Evolutionary conservation across 2,329 filamentous ascomycete genomes (phyloP).

Genomic region (Hypoxylon sp.): DNA sequence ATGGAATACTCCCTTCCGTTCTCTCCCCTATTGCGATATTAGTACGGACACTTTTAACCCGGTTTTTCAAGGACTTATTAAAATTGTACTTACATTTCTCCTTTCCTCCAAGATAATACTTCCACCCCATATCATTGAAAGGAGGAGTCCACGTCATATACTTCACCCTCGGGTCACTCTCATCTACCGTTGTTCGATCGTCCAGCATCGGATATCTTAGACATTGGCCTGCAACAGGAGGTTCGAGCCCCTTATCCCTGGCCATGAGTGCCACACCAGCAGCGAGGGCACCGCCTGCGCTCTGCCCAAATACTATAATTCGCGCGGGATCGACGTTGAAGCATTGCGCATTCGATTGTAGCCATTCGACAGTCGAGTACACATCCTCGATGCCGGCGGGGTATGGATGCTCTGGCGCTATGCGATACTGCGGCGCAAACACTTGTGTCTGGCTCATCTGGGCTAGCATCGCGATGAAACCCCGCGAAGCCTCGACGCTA

Average conservation of each 20-base stretch:
- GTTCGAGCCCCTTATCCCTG: constrained; percentile 47
- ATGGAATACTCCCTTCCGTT: not conserved
- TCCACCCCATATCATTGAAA: constrained; percentile 41
- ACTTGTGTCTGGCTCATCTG: constrained; percentile 41
- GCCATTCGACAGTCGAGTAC: constrained; percentile 51
- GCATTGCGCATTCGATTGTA: constrained; percentile 52
- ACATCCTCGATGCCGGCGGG: constrained; percentile 61
- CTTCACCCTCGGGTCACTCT: constrained; percentile 39
- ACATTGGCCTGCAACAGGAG: constrained; percentile 51
- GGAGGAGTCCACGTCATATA: constrained; percentile 39
- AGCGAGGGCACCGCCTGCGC: constrained; percentile 47
- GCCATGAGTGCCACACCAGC: constrained; percentile 59
- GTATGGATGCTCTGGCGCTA: constrained; percentile 65
- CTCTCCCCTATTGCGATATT: constrained; percentile 9
- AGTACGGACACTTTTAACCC: not conserved
- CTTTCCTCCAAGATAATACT: constrained; percentile 36
- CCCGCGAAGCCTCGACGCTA: constrained; percentile 39
- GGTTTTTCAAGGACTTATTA: not conserved
- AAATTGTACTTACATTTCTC: constrained; percentile 14
- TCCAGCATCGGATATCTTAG: constrained; percentile 56
- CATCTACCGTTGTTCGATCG: constrained; percentile 47
- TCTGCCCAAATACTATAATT: constrained; percentile 43
- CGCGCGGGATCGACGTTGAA: constrained; percentile 49
- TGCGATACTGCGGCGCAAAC: constrained; percentile 62
- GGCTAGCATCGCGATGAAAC: constrained; percentile 34